Percentiles rank a stretch among this genome's conserved stretches.
These are phyloP conservation scores for Nasturtium officinale DNA, from an alignment of 345 rosid genomes.

Conservation along the genomic window DNA sequence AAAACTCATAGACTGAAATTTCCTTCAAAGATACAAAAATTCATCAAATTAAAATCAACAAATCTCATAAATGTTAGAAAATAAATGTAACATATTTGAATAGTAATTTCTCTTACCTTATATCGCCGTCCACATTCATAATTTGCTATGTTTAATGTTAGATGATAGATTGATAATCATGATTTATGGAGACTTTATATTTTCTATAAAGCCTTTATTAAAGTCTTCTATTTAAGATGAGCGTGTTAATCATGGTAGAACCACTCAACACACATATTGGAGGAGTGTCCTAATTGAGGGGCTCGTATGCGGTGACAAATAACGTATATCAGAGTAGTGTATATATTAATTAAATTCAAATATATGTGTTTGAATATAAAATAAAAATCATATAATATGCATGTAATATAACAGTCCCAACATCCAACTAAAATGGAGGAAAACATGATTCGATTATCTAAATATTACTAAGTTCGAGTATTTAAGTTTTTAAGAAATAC, in stretches of 20 bases:
- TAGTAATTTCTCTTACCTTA: constrained; percentile 12
- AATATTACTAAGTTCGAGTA: background rate
- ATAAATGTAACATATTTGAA: background rate
- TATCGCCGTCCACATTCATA: constrained; percentile 28
- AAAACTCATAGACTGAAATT: background rate
- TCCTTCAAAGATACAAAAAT: background rate
- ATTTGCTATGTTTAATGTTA: constrained; percentile 1
- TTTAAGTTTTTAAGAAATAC: no score
- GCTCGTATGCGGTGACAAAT: no score
- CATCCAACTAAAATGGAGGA: constrained; percentile 26
- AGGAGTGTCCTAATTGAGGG: constrained; percentile 1
- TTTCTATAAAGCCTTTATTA: constrained; percentile 13
- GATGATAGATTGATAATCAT: constrained; percentile 33
- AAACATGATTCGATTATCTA: constrained; percentile 11
- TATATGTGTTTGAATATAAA: background rate
- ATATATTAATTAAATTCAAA: background rate
- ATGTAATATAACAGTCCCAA: constrained; percentile 6
- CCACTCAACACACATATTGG: constrained; percentile 27
- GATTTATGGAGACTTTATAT: background rate
- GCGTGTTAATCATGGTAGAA: constrained; percentile 30
- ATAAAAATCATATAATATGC: background rate
- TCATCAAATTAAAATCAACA: background rate
- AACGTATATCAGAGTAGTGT: no score
- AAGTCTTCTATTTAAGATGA: constrained; percentile 29
- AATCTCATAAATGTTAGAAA: background rate